A percentile compares a stretch with the other conserved stretches of the same genome.
Conservation (phyloP, 1,284 basidiomycete genomes). For the Rhodotorula sp. region DNA sequence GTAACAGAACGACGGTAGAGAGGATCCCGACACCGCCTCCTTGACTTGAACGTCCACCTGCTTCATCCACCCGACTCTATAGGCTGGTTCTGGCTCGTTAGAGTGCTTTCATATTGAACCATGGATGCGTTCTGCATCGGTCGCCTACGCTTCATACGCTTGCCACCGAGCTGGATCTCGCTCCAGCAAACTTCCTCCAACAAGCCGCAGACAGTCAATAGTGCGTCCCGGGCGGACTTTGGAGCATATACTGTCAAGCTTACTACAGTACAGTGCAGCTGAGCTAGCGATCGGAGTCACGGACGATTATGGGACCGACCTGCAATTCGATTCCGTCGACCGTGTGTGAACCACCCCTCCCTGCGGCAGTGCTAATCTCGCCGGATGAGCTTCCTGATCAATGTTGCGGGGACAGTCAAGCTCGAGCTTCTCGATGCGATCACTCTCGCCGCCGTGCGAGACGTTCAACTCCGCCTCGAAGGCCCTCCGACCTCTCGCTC, state of each 20-base stretch:
- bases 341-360: conserved; percentile 9
- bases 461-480: conserved; percentile 3
- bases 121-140: conserved; percentile 16
- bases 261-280: conserved; percentile 1
- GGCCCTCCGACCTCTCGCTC: background rate
- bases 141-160: conserved; percentile 27
- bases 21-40: no score
- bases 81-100: background rate
- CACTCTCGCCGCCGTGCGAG: background rate
- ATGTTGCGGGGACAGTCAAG: background rate
- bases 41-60: no score
- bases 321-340: conserved; percentile 26
- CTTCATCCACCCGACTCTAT: background rate
- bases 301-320: conserved; percentile 36
- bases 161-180: conserved; percentile 23
- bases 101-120: background rate
- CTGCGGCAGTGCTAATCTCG: background rate
- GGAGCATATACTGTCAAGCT: background rate
- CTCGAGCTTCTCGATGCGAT: background rate
- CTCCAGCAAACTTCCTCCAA: background rate
- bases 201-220: background rate
- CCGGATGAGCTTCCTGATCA: background rate
- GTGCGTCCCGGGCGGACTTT: background rate
- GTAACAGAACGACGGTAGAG: background rate
- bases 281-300: conserved; percentile 27